Conservation (phyloP, 2,329 filamentous ascomycete genomes). For the Fusarium sp. region DNA sequence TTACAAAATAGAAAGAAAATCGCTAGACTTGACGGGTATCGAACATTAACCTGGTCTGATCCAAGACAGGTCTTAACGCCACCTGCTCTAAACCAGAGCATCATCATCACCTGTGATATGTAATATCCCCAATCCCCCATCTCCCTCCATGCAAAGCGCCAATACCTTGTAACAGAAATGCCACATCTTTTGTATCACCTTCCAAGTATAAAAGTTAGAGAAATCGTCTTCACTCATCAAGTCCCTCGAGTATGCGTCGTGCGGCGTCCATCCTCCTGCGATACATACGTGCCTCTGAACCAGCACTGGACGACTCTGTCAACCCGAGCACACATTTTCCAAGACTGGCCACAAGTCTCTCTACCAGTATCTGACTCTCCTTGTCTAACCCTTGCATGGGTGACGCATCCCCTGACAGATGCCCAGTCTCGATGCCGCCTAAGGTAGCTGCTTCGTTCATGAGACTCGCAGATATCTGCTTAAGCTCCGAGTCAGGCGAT, state of each 20-base stretch:
- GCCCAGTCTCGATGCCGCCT: slow-evolving; percentile 50
- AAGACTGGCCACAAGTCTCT: slow-evolving; percentile 68
- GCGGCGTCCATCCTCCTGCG: slow-evolving; percentile 80
- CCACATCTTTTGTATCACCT: slow-evolving; percentile 9
- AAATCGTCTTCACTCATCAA: slow-evolving; percentile 58
- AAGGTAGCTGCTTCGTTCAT: slow-evolving; percentile 61
- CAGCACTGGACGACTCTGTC: slow-evolving; percentile 64
- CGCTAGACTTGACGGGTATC: slow-evolving; percentile 46
- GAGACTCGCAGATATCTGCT: slow-evolving; percentile 61
- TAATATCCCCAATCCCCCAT: neutral
- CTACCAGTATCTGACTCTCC: slow-evolving; percentile 71
- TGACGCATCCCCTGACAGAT: slow-evolving; percentile 47
- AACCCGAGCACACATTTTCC: slow-evolving; percentile 70
- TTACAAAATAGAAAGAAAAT: slow-evolving; percentile 23
- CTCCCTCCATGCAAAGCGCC: slow-evolving; percentile 31
- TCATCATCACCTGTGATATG: slow-evolving; percentile 24
- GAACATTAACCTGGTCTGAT: slow-evolving; percentile 44
- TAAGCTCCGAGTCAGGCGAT: slow-evolving; percentile 63
- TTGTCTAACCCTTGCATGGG: slow-evolving; percentile 61
- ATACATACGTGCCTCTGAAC: slow-evolving; percentile 71
- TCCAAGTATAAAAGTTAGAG: neutral
- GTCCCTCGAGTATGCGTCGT: slow-evolving; percentile 77
- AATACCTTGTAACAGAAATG: slow-evolving; percentile 22
- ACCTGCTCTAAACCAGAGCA: slow-evolving; percentile 41
- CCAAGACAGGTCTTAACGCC: slow-evolving; percentile 43